Evolutionary conservation across 805 yeast species (phyloP), one percentile per base, ranked within the genome.

Genomic region (Candida odintsovae): DNA sequence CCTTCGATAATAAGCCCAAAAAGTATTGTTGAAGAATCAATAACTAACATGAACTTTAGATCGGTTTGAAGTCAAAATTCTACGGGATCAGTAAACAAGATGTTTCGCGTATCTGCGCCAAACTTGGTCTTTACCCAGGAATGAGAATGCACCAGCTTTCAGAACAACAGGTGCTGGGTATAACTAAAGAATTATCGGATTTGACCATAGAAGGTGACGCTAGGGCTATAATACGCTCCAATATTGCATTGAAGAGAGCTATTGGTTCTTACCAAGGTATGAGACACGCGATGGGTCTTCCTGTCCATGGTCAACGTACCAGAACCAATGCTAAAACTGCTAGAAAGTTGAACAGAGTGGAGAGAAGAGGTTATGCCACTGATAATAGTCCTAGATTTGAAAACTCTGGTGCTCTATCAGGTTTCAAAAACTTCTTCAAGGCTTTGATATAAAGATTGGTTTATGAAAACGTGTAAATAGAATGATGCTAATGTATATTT

Each of bases 61-160:
- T 76, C 52, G 98, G 95, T 5, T 73, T 94, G 51, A 82, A 90
- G 21, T 76, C 84, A 47, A 83, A 82, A 51, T 83, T 94, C 53
- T 90, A 86, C 63, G 99, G 98, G 26, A 72, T 94, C 37, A 97
- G 98, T n/a, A 66, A 70, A 40, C 65, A 70, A 45, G 80, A 86
- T 10, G 92, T 97, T 2, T 78, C 77, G 52, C 72, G 73, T 57
- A 72, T 94, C 44, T 90, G 97, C 64, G 82, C 97, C 36, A 88
- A 82, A 62, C 78, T 92, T 20, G 97, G 96, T 11, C 77, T 94
- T 49, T 92, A 90, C 61, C 98, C 98, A 40, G 73, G 77, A 63
- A 90, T 92, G 95, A 80, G 96, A 68, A 84, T 90, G 86, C 94
- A 87, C 64, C 96, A 94, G 67, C 76, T 94, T 35, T 72, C 85